Evolutionary conservation across 495 filamentous ascomycete species (phyloP).

Genomic region (Talaromyces liani): DNA sequence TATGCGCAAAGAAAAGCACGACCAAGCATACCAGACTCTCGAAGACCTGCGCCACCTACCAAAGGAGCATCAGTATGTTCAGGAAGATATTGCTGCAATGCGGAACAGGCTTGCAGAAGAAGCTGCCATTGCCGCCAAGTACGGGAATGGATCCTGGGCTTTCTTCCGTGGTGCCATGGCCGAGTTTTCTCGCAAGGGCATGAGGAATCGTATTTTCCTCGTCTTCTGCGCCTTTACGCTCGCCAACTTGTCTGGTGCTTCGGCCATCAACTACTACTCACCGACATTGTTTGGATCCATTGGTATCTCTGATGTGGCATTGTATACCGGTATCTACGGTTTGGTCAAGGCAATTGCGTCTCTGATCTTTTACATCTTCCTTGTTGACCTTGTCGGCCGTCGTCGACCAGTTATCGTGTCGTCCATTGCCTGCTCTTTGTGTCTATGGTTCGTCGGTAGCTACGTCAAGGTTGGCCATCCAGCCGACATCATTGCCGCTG

Average conservation of each 20-base stretch:
- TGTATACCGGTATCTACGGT: slow-evolving; percentile 35
- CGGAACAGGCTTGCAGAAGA: slow-evolving; percentile 19
- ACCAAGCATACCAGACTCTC: slow-evolving; percentile 42
- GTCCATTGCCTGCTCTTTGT: slow-evolving; percentile 50
- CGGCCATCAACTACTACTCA: slow-evolving; percentile 49
- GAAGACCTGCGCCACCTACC: slow-evolving; percentile 47
- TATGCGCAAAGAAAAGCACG: slow-evolving; percentile 41
- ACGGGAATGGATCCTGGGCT: slow-evolving; percentile 45
- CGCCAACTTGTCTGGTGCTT: slow-evolving; percentile 47
- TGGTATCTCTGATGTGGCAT: slow-evolving; percentile 26
- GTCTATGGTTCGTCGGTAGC: slow-evolving; percentile 59
- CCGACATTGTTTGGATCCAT: slow-evolving; percentile 45
- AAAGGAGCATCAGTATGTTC: slow-evolving; percentile 45
- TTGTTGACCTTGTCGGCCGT: slow-evolving; percentile 55
- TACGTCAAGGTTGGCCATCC: slow-evolving; percentile 49
- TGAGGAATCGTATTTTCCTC: slow-evolving; percentile 27
- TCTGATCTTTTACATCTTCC: slow-evolving; percentile 48
- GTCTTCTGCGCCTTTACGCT: slow-evolving; percentile 43
- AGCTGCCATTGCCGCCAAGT: slow-evolving; percentile 29
- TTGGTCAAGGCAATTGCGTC: slow-evolving; percentile 41
- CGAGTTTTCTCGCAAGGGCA: slow-evolving; percentile 21
- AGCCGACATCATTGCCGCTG: slow-evolving; percentile 7
- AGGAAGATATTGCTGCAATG: slow-evolving; percentile 39
- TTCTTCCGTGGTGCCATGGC: slow-evolving; percentile 48
- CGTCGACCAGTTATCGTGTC: slow-evolving; percentile 56